Base-by-base conservation (phyloP, 805 yeast genomes). In the Metschnikowia colocasiae region DNA sequence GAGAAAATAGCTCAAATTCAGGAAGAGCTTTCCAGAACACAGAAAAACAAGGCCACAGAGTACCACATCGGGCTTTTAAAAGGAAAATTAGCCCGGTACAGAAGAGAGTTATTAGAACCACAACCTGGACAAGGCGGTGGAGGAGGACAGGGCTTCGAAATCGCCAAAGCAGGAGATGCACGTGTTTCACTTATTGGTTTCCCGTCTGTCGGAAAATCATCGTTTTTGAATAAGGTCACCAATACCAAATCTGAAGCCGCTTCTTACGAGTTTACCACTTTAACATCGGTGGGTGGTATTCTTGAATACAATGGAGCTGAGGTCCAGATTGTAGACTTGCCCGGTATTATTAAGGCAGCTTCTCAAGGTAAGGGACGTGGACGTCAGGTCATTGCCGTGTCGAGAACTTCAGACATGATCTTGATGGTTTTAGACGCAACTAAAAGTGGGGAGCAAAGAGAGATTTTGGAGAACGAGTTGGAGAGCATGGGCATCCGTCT, bases 301-400 rank as follows among this genome's bases (percentile, higher is more conserved):
- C 73, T 92, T 57, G 92, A 90, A 62, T 90, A 92, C 62, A 89
- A 90, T 62, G 98, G 98, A 32, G 97, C 98, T 0, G 97, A 91
- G 61, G 90, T 92, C 52, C 99, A 92, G 69, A 84, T 94, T 55
- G 92, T 92, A n/a, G 99, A 92, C 76, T 71, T 92, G 44, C 99
- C 99, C 1, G 99, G 99, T 65, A 92, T 92, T 57, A 92, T 92
- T 48, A 88, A 87, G 63, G 98, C 98, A 37, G 98, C 98, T 3
- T 78, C 95, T 30, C 96, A 88, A 62, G 98, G 98, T 59, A 91
- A 91, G 67, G 99, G 99, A 58, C 81, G 99, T 66, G 98, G 98
- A 48, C 79, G 96, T 59, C 98, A 94, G 65, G 98, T 94, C 35
- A 91, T 92, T 54, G 86, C 98, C 2, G 94, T 97, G 0, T 96